These are phyloP conservation scores for Globisporangium nunn DNA, from an alignment of 352 stramenopile species.

Conservation along the genomic window DNA sequence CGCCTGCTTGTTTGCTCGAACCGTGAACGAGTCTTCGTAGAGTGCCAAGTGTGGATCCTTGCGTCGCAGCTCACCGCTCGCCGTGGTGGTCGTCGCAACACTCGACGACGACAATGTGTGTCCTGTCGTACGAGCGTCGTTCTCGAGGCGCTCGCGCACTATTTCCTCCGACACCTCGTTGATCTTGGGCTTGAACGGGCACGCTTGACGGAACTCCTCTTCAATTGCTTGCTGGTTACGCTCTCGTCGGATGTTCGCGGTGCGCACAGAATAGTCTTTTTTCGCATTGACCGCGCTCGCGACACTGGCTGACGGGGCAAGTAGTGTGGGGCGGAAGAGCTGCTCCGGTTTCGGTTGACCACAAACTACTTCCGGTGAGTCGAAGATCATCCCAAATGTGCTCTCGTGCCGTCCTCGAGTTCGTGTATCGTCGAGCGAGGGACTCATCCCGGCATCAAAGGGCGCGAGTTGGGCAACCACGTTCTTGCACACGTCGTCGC, in stretches of 20 bases:
- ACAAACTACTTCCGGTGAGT: constrained; percentile 29
- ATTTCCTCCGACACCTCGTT: constrained; percentile 68
- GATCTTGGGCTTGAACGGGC: constrained; percentile 67
- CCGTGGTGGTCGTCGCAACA: constrained; percentile 13
- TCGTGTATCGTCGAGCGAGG: neutral
- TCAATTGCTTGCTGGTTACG: constrained; percentile 50
- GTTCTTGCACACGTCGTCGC: constrained; percentile 55
- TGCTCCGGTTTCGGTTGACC: constrained; percentile 46
- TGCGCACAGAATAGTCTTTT: constrained; percentile 32
- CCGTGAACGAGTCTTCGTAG: constrained; percentile 66
- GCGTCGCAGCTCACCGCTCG: constrained; percentile 18
- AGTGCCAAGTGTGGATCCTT: constrained; percentile 55
- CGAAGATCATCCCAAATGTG: constrained; percentile 14
- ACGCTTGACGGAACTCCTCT: constrained; percentile 56
- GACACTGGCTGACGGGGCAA: constrained; percentile 22
- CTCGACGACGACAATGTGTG: neutral
- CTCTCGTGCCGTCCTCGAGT: constrained; percentile 11
- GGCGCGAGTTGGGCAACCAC: constrained; percentile 14
- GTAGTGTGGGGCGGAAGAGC: constrained; percentile 64
- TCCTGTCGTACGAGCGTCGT: constrained; percentile 17
- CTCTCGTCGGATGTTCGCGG: constrained; percentile 32
- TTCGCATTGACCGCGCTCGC: constrained; percentile 24
- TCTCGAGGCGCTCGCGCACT: constrained; percentile 58
- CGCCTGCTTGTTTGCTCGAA: constrained; percentile 29
- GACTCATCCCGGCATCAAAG: neutral